Percentiles rank a stretch among this genome's conserved stretches.
These are phyloP conservation scores for Begonia fuchsioides DNA, from an alignment of 306 rosid species.

Conservation along the genomic window DNA sequence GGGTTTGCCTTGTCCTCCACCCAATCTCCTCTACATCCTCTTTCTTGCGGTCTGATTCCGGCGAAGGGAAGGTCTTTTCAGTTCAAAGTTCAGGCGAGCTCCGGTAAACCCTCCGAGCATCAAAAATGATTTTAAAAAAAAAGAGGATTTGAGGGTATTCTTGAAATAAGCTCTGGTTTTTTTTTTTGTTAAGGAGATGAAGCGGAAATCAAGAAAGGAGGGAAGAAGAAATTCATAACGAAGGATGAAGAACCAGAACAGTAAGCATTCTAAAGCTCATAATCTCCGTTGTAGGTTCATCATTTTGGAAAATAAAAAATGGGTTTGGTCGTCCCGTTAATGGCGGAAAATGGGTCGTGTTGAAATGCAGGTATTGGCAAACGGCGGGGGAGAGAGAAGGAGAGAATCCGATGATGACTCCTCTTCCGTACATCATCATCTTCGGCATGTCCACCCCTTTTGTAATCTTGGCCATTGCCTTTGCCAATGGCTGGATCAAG, in stretches of 20 bases:
- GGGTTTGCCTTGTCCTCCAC: constrained; percentile 8
- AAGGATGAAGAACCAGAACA: constrained; percentile 84
- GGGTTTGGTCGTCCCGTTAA: background rate
- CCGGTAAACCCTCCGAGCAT: constrained; percentile 23
- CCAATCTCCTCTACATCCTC: constrained; percentile 1
- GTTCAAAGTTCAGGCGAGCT: constrained; percentile 47
- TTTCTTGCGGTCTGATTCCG: constrained; percentile 7
- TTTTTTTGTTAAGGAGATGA: constrained; percentile 38
- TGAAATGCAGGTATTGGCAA: constrained; percentile 70
- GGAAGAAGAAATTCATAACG: too few relatives aligned
- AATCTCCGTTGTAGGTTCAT: too few relatives aligned
- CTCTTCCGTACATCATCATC: constrained; percentile 6
- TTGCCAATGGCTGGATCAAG: constrained; percentile 95
- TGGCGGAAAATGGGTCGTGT: background rate
- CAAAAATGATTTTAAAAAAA: too few relatives aligned
- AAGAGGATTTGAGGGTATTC: background rate
- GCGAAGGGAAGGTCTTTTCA: constrained; percentile 16
- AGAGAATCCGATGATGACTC: constrained; percentile 94
- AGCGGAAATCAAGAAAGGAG: constrained; percentile 18
- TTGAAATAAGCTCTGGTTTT: too few relatives aligned
- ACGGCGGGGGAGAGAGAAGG: constrained; percentile 93
- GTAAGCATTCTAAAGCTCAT: constrained; percentile 17
- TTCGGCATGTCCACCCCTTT: constrained; percentile 34
- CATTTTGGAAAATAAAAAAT: background rate
- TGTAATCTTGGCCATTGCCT: constrained; percentile 93